Evolutionary conservation across 345 rosid genomes (phyloP).

Genomic region (Dovyalis caffra): DNA sequence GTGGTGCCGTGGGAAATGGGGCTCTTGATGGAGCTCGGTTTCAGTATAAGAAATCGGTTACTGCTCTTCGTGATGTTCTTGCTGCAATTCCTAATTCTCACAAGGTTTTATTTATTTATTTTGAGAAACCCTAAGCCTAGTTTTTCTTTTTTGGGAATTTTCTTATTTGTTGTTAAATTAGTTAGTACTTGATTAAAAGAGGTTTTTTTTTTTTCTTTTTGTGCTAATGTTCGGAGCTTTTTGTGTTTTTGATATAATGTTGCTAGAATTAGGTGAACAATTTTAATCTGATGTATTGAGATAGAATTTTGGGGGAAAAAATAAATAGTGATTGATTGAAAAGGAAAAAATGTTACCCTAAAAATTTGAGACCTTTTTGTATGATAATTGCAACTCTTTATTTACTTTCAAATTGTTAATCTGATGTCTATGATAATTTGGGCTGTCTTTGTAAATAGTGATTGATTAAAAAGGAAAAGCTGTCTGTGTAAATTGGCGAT

Average conservation of each 20-base stretch:
- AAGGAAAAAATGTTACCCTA: no score
- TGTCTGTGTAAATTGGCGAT: background rate
- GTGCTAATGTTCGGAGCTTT: background rate
- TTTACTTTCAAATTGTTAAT: background rate
- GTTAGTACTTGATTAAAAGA: background rate
- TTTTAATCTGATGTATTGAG: background rate
- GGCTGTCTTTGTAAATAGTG: no score
- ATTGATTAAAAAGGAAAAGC: no score
- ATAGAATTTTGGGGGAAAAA: no score
- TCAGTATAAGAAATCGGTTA: slow-evolving; percentile 73
- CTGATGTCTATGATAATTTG: background rate
- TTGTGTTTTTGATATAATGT: background rate
- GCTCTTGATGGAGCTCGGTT: slow-evolving; percentile 85
- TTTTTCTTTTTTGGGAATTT: background rate
- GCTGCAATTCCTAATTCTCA: slow-evolving; percentile 74
- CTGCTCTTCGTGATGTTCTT: slow-evolving; percentile 85
- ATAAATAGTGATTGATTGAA: no score
- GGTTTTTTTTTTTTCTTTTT: background rate
- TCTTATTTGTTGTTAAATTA: no score
- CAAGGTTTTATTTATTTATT: slow-evolving; percentile 42
- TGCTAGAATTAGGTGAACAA: background rate
- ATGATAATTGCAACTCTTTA: background rate
- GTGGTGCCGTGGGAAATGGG: slow-evolving; percentile 56
- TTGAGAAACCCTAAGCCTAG: background rate
- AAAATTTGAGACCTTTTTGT: no score